Evolutionary conservation across 129 eudicot species (phyloP), one percentile per base, ranked within the genome.

Genomic region (Tanacetum coccineum): DNA sequence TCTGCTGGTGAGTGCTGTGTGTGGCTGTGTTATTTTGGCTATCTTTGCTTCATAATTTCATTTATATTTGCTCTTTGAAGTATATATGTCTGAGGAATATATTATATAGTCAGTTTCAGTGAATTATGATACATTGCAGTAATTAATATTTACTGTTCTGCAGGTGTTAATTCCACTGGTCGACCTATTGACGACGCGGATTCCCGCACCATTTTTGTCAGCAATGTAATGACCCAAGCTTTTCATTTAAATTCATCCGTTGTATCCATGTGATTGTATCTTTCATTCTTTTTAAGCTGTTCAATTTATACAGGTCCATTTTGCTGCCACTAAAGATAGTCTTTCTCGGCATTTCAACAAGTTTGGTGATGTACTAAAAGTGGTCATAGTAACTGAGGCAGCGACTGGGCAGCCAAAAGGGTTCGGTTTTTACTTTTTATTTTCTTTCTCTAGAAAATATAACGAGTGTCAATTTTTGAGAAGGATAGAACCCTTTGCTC

Each of bases 281-380:
- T 49, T 62, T 45, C 62, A 67, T 19, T 6, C 15, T 74, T 39
- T 8, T 80, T 46, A 62, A 30, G 39, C 65, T 56, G 59, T 68
- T 30, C 51, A 62, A 45, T 65, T 50, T 48, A 1, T 61, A 21
- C 78, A 92, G 98, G 98, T 92, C 59, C 96, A 92, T 79, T 92
- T 92, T 82, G 98, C 86, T 76, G 98, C 98, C 51, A 88, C 98
- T 42, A 92, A 88, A 75, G 98, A 92, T 68, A 67, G 89, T 76
- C 91, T 92, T 58, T 88, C 95, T 58, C 82, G 89, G 53, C 95
- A 92, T 68, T 88, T 92, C 64, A 92, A 86, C 81, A 92, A 88
- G 80, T 92, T 86, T 78, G 98, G 98, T 50, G 96, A 84, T 74
- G 95, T 92, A 56, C 70, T 88, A 49, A 92, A 92, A 71, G 98